Base-by-base conservation (phyloP, 2,329 filamentous ascomycete species). In the Shiraia bambusicola region DNA sequence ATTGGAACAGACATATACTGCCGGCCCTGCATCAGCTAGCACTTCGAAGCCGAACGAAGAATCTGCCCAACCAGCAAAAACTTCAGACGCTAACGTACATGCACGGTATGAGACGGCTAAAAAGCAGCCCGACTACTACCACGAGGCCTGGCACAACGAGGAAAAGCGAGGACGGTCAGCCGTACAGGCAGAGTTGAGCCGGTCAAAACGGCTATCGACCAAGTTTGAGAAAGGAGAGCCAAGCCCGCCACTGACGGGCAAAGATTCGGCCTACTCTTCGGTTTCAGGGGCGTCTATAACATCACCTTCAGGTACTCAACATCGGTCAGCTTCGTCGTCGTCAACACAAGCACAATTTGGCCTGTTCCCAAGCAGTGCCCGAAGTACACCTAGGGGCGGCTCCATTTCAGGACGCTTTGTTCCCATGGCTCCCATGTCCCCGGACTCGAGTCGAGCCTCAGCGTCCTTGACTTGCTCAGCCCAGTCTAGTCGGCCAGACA, bases 201-300 rank as follows among this genome's bases (percentile, higher is more conserved):
- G 38, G 27, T 45, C 45, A 26, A 42, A 42, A 40, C 42, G 45
- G 38, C 28, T 40, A 24, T 38, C 47, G 17, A 29, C 41, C 19
- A 47, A 51, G 39, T 25, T 39, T 35, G 35, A 49, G 17, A 52
- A 52, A 34, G 47, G 42, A 8, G 59, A 63, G 19, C 47, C 47
- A 34, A 67, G 61, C 41, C 63, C 65, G n/a, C 59, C 57, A 5
- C 48, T 59, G 42, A 64, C 63, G 5, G 63, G 62, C 19, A 66
- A 67, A 43, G 66, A 69, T 34, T 69, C 66, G 19, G 66, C 66
- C 5, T 69, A 69, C 45, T 69, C 65, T 34, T 69, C 66, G 7
- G 53, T 67, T 16, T 67, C 66, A 14, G 63, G 62, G 28, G 59
- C 56, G 19, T 67, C 66, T 5, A 57, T 55, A 33, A 54, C 60